Conservation (phyloP, 257 asterid species). For the Solanum clarkiae region DNA sequence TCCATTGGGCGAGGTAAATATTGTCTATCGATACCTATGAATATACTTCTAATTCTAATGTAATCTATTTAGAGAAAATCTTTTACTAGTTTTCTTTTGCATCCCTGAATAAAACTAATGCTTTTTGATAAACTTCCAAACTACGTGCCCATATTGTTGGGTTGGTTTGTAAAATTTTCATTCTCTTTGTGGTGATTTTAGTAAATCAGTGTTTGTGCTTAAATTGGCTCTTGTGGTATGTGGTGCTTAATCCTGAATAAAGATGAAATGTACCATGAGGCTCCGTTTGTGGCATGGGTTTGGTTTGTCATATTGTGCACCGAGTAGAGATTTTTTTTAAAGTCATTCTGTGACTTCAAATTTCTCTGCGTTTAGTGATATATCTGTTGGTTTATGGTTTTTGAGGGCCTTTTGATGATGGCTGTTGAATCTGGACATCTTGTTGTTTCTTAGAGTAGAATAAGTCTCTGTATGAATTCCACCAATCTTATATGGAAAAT, state of each 20-base stretch:
- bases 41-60: not conserved
- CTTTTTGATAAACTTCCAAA: not conserved
- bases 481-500: not conserved
- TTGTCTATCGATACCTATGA: not conserved
- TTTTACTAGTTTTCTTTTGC: not conserved
- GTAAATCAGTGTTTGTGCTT: not conserved
- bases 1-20: slow-evolving; percentile 60
- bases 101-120: not conserved
- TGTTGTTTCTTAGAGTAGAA: not conserved
- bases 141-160: not conserved
- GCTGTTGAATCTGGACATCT: not conserved
- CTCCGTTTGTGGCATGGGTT: not conserved
- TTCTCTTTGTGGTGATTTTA: not conserved
- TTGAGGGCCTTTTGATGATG: not conserved
- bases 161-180: not conserved
- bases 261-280: not conserved
- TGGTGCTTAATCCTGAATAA: not conserved
- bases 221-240: not conserved
- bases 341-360: not conserved
- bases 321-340: not conserved
- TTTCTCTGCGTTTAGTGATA: not conserved
- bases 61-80: not conserved
- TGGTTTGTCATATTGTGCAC: not conserved
- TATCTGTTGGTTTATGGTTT: not conserved
- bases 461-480: not conserved